These are phyloP conservation scores for Lentinula sp. DNA, from an alignment of 768 basidiomycete species.

Conservation along the genomic window DNA sequence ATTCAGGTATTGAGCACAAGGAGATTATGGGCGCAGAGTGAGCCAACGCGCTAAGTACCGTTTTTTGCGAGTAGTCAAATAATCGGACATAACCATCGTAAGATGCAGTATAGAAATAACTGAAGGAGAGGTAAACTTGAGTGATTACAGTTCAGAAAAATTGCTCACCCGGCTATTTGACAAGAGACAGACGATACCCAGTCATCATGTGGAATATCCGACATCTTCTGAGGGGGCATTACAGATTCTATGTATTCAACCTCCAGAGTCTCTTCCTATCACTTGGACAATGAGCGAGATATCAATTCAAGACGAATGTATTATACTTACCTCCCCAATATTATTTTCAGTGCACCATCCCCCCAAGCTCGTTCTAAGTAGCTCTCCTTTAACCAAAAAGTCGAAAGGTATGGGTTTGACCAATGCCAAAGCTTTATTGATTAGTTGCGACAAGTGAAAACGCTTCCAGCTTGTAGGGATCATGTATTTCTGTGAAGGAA, in stretches of 20 bases:
- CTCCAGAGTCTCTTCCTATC: constrained; percentile 83
- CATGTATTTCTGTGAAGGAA: constrained; percentile 88
- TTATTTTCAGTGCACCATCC: constrained; percentile 72
- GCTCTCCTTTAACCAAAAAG: constrained; percentile 81
- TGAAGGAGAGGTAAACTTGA: constrained; percentile 19
- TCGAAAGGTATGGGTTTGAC: constrained; percentile 83
- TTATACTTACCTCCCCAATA: constrained; percentile 55
- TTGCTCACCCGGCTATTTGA: constrained; percentile 43
- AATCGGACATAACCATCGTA: constrained; percentile 76
- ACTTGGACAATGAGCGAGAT: neutral
- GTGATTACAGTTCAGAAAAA: neutral
- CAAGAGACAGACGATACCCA: constrained; percentile 87
- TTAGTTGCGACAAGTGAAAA: constrained; percentile 95
- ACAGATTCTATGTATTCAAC: constrained; percentile 90
- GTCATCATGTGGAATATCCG: constrained; percentile 80
- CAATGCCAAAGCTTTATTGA: constrained; percentile 87
- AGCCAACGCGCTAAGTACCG: constrained; percentile 39
- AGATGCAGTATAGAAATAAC: constrained; percentile 70
- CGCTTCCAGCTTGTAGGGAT: constrained; percentile 86
- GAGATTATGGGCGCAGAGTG: constrained; percentile 71
- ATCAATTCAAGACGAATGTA: constrained; percentile 1
- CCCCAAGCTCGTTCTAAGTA: constrained; percentile 63
- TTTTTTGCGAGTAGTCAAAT: constrained; percentile 65
- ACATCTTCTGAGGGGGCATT: constrained; percentile 78
- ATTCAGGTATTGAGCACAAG: constrained; percentile 44